A percentile compares a stretch with the other conserved stretches of the same genome.
phyloP scores from a whole-genome alignment of 495 filamentous ascomycete genomes.

The Aspergillus panamensis region DNA sequence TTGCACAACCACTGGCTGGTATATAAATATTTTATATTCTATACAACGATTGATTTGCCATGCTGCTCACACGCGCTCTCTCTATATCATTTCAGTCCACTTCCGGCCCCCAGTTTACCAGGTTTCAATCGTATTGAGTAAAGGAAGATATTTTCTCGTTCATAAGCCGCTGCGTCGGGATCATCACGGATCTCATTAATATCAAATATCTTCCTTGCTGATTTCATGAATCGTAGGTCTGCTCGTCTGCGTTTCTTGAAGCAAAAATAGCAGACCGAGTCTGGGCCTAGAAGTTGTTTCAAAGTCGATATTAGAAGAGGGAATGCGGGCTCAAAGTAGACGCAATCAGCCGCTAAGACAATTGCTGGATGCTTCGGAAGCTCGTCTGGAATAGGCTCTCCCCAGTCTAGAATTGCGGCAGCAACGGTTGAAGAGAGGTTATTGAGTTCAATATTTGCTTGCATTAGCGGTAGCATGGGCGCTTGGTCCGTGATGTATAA shows the following conservation, averaged over 20 bases:
- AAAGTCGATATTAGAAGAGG: slow-evolving; percentile 81
- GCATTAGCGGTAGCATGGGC: slow-evolving; percentile 78
- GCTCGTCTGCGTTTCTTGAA: slow-evolving; percentile 84
- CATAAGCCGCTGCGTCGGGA: slow-evolving; percentile 53
- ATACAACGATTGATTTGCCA: not conserved
- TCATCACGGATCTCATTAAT: slow-evolving; percentile 62
- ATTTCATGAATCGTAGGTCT: slow-evolving; percentile 68
- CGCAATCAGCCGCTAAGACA: slow-evolving; percentile 91
- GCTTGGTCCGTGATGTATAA: slow-evolving; percentile 81
- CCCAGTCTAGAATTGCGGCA: slow-evolving; percentile 73
- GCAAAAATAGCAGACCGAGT: slow-evolving; percentile 83
- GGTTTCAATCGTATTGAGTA: slow-evolving; percentile 54
- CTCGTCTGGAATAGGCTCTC: slow-evolving; percentile 34
- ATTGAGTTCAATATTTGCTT: slow-evolving; percentile 79
- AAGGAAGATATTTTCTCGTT: slow-evolving; percentile 60
- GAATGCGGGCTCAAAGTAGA: slow-evolving; percentile 95
- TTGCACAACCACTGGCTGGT: too few species aligned
- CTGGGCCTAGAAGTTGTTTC: slow-evolving; percentile 53
- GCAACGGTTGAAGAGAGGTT: slow-evolving; percentile 56
- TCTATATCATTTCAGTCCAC: not conserved
- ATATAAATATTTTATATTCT: not conserved
- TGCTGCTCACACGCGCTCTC: not conserved
- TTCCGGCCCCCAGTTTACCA: not conserved
- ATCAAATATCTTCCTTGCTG: slow-evolving; percentile 59
- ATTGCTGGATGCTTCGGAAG: slow-evolving; percentile 58